Percentiles rank a stretch among this genome's conserved stretches.
Evolutionary conservation across 495 filamentous ascomycete genomes (phyloP).

Genomic region (Aspergillus asperescens): DNA sequence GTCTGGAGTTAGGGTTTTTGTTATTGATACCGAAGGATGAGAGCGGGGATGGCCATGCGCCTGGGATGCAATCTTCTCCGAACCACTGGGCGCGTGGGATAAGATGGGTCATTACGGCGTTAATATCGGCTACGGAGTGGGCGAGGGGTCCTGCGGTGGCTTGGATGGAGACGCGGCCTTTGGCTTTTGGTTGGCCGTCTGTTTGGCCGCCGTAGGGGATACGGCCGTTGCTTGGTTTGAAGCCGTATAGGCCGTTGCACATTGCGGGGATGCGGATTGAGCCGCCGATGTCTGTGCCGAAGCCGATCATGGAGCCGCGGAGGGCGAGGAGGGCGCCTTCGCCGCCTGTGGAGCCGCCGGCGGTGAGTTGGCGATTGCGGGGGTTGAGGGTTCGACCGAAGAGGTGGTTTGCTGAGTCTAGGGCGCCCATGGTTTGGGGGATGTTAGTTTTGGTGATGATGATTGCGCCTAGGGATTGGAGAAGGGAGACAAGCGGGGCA

Average conservation of each 20-base stretch:
- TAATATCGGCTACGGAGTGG: slow-evolving; percentile 40
- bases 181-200: slow-evolving; percentile 35
- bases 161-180: slow-evolving; percentile 39
- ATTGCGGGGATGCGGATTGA: slow-evolving; percentile 57
- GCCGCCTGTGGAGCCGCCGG: slow-evolving; percentile 61
- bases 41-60: slow-evolving; percentile 37
- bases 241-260: slow-evolving; percentile 52
- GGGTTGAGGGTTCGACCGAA: slow-evolving; percentile 65
- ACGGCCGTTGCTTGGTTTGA: slow-evolving; percentile 55
- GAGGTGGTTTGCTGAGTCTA: slow-evolving; percentile 38
- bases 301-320: slow-evolving; percentile 57
- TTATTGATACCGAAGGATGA: slow-evolving; percentile 12
- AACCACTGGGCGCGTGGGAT: slow-evolving; percentile 45
- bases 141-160: slow-evolving; percentile 49
- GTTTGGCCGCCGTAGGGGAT: slow-evolving; percentile 50
- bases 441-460: slow-evolving; percentile 65
- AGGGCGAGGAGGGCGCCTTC: slow-evolving; percentile 61
- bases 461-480: slow-evolving; percentile 45
- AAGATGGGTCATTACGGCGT: slow-evolving; percentile 46
- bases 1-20: slow-evolving; percentile 22
- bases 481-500: slow-evolving; percentile 36
- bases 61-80: slow-evolving; percentile 46
- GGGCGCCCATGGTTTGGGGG: slow-evolving; percentile 46
- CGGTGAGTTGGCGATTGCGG: slow-evolving; percentile 48
- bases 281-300: slow-evolving; percentile 65